phyloP scores from a whole-genome alignment of 257 asterid species.

The Cinchona pubescens region DNA sequence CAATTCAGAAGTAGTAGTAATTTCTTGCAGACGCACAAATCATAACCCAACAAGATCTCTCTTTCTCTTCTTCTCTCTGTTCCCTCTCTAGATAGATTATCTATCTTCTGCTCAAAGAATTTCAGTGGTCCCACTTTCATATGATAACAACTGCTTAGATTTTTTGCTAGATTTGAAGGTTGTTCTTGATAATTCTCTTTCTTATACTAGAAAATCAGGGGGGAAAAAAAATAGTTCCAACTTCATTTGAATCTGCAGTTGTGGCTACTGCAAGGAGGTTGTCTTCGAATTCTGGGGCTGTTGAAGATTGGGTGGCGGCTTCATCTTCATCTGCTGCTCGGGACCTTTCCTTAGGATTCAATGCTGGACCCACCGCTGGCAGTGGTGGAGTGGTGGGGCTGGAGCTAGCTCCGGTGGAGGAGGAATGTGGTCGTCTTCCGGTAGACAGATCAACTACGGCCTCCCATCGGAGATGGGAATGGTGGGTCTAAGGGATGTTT shows the following conservation, averaged over 20 bases:
- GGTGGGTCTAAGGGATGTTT: constrained; percentile 33
- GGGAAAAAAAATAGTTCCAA: no score
- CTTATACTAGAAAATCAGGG: neutral
- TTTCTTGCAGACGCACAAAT: constrained; percentile 5
- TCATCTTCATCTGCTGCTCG: constrained; percentile 55
- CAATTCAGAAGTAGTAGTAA: neutral
- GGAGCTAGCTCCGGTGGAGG: constrained; percentile 25
- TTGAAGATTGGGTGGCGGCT: constrained; percentile 62
- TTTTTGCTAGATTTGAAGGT: constrained; percentile 22
- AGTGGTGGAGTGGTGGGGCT: constrained; percentile 12
- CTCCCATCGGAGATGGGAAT: constrained; percentile 49
- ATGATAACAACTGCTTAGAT: neutral
- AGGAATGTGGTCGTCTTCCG: constrained; percentile 56
- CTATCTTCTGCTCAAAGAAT: constrained; percentile 42
- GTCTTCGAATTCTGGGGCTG: constrained; percentile 56
- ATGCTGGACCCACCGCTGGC: constrained; percentile 51
- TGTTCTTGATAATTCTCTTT: neutral
- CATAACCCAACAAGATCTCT: constrained; percentile 10
- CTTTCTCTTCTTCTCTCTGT: neutral
- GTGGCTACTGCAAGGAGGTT: constrained; percentile 73
- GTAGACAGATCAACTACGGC: constrained; percentile 66
- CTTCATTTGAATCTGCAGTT: constrained; percentile 33
- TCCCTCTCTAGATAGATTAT: constrained; percentile 13
- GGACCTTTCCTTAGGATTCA: constrained; percentile 69
- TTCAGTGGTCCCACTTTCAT: constrained; percentile 50